Base-by-base conservation (phyloP, 2,329 filamentous ascomycete species). In the Xylariales sp. region DNA sequence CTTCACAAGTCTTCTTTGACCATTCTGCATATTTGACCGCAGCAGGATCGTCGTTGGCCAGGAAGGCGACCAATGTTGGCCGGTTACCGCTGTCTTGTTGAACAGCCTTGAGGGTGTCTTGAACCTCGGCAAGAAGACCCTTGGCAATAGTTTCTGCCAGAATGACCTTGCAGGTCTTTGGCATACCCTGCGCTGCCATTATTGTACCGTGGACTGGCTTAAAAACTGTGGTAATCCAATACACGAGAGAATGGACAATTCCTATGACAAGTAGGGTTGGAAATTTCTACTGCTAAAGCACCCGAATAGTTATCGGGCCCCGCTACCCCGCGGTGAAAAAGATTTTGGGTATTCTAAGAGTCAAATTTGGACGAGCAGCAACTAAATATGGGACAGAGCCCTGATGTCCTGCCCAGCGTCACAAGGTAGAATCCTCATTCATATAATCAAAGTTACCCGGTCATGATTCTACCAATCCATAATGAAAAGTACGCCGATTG, bases 21-120 rank as follows among this genome's bases (percentile, higher is more conserved):
- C 88, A 96, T 63, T 96, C 88, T 38, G 93, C 93, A 60, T 98
- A 97, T 70, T 94, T 88, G 52, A 86, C 73, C 21, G 91, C 91
- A 27, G 89, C 88, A 20, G 90, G 88, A 65, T 98, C 93, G 48
- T 78, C 77, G 64, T 95, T 97, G 50, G 91, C 89, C 40, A 98
- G 73, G 65, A 96, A 95, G 42, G 91, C 93, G 30, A 91, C 86
- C 37, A 98, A 76, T 44, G 85, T 82, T 23, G 93, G 90, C 58
- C 81, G 69, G 29, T 57, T 52, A 41, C 63, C 63, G 43, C 59
- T 59, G 23, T 62, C 69, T 48, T 76, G 79, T 54, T 83, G 74
- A 33, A 95, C 70, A 47, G 81, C 83, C 54, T 78, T 76, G 43
- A 95, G 70, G 6, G 84, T 86, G 42, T 85, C 77, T 49, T 80